Evolutionary conservation across 306 rosid genomes (phyloP).

Genomic region (Crotalaria pallida): DNA sequence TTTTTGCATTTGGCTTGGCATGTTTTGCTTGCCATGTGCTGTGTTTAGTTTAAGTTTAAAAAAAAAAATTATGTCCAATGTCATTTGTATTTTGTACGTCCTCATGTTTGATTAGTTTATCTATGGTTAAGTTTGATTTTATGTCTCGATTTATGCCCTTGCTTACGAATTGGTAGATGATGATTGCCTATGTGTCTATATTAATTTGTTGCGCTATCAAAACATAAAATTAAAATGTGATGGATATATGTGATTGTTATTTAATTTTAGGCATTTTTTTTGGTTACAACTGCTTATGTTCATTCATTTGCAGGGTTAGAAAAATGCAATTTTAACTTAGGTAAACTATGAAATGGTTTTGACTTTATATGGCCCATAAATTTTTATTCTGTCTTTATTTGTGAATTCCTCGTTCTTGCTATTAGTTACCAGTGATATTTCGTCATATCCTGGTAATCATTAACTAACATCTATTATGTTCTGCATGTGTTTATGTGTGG

Average conservation of each 20-base stretch:
- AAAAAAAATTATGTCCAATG: background rate
- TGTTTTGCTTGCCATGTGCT: background rate
- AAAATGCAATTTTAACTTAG: background rate
- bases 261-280: background rate
- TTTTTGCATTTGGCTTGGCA: conserved; percentile 10
- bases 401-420: background rate
- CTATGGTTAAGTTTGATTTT: background rate
- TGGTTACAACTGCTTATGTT: background rate
- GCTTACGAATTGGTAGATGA: background rate
- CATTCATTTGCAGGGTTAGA: background rate
- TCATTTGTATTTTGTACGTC: background rate
- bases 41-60: background rate
- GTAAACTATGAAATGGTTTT: background rate
- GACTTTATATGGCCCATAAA: background rate
- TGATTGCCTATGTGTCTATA: background rate
- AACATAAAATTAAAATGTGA: background rate
- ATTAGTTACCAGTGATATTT: background rate
- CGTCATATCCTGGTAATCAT: background rate
- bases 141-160: background rate
- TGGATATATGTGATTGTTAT: background rate
- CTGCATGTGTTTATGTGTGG: background rate
- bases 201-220: background rate
- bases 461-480: background rate
- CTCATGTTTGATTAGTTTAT: background rate
- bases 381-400: background rate